Base-by-base conservation (phyloP, 257 asterid genomes). In the Verbascum thapsus region DNA sequence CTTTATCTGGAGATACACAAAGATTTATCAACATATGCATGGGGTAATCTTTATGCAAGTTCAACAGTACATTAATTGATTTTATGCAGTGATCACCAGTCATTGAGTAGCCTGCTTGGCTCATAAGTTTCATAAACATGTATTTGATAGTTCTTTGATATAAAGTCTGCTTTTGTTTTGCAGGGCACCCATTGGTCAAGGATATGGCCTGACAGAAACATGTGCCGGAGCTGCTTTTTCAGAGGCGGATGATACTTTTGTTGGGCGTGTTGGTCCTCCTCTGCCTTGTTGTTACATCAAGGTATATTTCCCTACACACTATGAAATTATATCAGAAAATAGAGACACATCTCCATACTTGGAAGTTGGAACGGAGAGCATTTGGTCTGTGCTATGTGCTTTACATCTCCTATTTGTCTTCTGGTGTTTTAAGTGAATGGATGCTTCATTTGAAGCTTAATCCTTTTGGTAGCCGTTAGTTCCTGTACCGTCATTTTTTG, bases 201-300 rank as follows among this genome's bases (percentile, higher is more conserved):
- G 96, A 58, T 90, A 90, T 75, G 98, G 98, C 54, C 70, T 90
- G 42, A 90, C 98, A 53, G 98, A 90, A 76, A 90, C 98, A 50
- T 90, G 76, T 79, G 98, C 98, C 48, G 98, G 98, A 39, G 95
- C 90, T 62, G 79, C 98, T 50, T 90, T 90, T 73, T 87, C 98
- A 39, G 98, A 87, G 85, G 67, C 67, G 63, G 98, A 90, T 41
- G 98, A 90, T 72, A 63, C 60, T 70, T 85, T 92, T 64, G 89
- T 90, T 54, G 98, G 96, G 45, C 95, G 96, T 67, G 98, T 87
- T 61, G 98, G 98, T 35, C 98, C 98, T 72, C 98, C 98, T 67
- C 88, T 90, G 71, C 95, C 98, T 77, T 87, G 95, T 76, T 69
- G 84, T 75, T 90, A 81, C 65, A 79, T 90, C 68, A 90, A 90